phyloP scores from a whole-genome alignment of 495 filamentous ascomycete genomes.

The Daldinia decipiens region DNA sequence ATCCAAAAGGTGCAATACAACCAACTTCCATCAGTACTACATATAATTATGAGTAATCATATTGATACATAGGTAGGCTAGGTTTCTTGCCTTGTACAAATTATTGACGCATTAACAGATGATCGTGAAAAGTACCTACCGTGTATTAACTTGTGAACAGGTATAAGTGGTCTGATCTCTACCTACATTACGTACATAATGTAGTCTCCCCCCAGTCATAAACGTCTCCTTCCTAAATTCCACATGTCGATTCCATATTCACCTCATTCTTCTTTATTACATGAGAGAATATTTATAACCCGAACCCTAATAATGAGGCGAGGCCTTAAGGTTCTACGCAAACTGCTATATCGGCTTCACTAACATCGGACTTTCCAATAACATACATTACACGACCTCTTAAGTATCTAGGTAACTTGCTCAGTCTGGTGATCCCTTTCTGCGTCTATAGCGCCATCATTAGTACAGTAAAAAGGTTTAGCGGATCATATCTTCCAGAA shows the following conservation, averaged over 20 bases:
- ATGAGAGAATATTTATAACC: not conserved
- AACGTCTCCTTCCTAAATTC: not conserved
- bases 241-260: not conserved
- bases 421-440: not conserved
- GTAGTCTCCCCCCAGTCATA: not conserved
- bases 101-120: not conserved
- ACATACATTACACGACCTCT: not conserved
- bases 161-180: not conserved
- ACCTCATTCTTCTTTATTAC: not conserved
- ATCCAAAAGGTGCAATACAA: not conserved
- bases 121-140: too few relatives aligned
- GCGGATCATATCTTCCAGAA: not conserved
- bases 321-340: not conserved
- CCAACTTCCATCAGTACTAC: not conserved
- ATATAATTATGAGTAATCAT: not conserved
- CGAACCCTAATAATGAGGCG: not conserved
- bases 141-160: not conserved
- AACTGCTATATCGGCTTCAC: not conserved
- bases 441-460: not conserved
- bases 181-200: not conserved
- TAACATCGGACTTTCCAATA: conserved; percentile 2
- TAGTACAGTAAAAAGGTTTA: not conserved
- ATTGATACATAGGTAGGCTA: not conserved
- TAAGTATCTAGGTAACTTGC: conserved; percentile 2
- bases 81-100: not conserved